Percentiles rank a stretch among this genome's conserved stretches.
These are phyloP conservation scores for Alternaria alternata DNA, from an alignment of 2,329 filamentous ascomycete species.

Conservation along the genomic window DNA sequence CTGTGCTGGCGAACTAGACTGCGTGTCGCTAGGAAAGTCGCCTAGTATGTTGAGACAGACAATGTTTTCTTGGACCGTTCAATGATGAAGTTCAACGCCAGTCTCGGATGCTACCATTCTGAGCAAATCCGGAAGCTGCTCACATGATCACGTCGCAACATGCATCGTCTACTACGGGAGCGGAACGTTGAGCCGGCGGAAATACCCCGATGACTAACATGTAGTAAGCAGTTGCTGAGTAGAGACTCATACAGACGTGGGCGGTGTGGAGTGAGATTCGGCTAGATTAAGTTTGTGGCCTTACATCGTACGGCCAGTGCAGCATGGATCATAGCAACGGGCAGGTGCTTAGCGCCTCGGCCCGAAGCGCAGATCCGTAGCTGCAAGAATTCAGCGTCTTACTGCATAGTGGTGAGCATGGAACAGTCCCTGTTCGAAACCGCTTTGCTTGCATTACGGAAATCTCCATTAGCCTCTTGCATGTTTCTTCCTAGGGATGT, in stretches of 20 bases:
- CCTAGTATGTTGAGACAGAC: not conserved
- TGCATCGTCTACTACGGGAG: not conserved
- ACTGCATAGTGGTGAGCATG: not conserved
- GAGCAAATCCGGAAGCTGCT: not conserved
- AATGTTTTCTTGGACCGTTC: not conserved
- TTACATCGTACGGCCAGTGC: not conserved
- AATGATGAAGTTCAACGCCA: not conserved
- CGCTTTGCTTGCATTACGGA: not conserved
- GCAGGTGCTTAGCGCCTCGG: not conserved
- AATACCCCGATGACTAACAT: not conserved
- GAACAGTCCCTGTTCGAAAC: not conserved
- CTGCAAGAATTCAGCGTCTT: not conserved
- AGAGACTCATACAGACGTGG: not conserved
- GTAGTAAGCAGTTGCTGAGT: not conserved
- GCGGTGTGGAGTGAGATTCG: not conserved
- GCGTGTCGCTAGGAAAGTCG: too few species aligned
- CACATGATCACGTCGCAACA: not conserved
- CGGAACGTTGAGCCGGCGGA: not conserved
- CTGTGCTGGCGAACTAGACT: not conserved
- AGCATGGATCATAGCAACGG: not conserved
- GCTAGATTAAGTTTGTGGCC: not conserved
- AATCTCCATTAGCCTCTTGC: not conserved
- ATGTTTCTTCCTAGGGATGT: not conserved
- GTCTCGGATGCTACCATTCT: not conserved
- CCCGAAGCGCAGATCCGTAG: not conserved